Base-by-base conservation (phyloP, 345 rosid genomes). In the Hevea brasiliensis region DNA sequence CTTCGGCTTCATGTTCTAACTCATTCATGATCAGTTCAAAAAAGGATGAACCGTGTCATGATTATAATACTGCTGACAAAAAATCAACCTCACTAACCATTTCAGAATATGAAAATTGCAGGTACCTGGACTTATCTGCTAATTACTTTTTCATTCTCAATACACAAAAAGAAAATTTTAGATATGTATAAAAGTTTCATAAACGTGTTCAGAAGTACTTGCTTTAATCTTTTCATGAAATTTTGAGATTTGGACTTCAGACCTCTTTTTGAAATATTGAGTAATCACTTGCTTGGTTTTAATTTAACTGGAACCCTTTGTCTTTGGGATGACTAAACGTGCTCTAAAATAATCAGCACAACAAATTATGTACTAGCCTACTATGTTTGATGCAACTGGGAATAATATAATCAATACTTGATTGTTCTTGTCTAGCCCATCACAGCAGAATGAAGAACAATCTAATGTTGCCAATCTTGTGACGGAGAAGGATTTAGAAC, bases 401-500 rank as follows among this genome's bases (percentile, higher is more conserved):
- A 56, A 32, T 17, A 57, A 59, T 12, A 24, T 51, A 45, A 42
- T 47, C 32, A 45, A 61, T 15, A n/a, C 35, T 67, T 63, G 41
- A 41, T 74, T 74, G 62, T 40, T 11, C 51, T 70, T 72, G 61
- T 76, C 69, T 68, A 85, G 90, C 61, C 29, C 64, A 71, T 73
- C 82, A 12, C 74, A 71, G 73, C 70, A 61, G 32, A 80, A 79
- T 26, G 87, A 82, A 76, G 82, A 69, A 6, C 73, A 58, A 70
- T 79, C 84, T 50, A 77, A 80, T 65, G 64, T 86, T 58, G 65
- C 67, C 15, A 37, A 32, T 68, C 72, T 67, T 68, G 85, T 91
- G 67, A 85, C 89, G 0, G 86, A 83, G 78, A 80, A 86, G 60
- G 97, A 91, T 80, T 87, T 93, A 62, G 76, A 82, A 61, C 73